phyloP scores from a whole-genome alignment of 805 yeast species.

The Saccharomyces kudriavzevii region DNA sequence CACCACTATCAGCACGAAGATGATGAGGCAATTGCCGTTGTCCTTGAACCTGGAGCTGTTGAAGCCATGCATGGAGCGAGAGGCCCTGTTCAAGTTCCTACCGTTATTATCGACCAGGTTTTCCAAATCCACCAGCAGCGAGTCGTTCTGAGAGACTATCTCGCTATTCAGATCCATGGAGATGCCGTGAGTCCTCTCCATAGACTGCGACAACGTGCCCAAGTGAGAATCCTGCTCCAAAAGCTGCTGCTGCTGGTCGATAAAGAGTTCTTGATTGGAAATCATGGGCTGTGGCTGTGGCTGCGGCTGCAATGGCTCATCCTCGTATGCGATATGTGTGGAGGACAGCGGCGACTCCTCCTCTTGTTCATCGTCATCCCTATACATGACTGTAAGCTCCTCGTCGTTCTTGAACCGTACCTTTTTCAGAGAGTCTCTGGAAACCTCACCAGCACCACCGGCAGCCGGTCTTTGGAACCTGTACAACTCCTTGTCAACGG shows the following conservation, averaged over 20 bases:
- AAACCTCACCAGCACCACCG: not conserved
- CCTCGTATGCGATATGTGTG: not conserved
- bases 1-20: conserved; percentile 36
- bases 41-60: conserved; percentile 32
- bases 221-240: conserved; percentile 40
- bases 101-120: conserved; percentile 38
- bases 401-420: conserved; percentile 23
- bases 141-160: conserved; percentile 39
- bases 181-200: conserved; percentile 37
- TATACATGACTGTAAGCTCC: conserved; percentile 11
- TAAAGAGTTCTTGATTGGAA: conserved; percentile 32
- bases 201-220: conserved; percentile 35
- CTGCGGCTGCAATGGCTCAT: not conserved
- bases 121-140: conserved; percentile 42
- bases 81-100: conserved; percentile 35
- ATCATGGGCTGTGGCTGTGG: not conserved
- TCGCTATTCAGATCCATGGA: conserved; percentile 43
- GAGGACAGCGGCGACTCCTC: not conserved
- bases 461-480: conserved; percentile 4
- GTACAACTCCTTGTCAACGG: conserved; percentile 10
- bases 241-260: conserved; percentile 41
- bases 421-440: conserved; percentile 8
- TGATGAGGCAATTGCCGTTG: conserved; percentile 44
- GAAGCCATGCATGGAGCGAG: conserved; percentile 33
- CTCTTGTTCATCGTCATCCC: conserved; percentile 12